A percentile compares a stretch with the other conserved stretches of the same genome.
These are phyloP conservation scores for Umbilicaria muhlenbergii DNA, from an alignment of 495 filamentous ascomycete genomes.

Conservation along the genomic window DNA sequence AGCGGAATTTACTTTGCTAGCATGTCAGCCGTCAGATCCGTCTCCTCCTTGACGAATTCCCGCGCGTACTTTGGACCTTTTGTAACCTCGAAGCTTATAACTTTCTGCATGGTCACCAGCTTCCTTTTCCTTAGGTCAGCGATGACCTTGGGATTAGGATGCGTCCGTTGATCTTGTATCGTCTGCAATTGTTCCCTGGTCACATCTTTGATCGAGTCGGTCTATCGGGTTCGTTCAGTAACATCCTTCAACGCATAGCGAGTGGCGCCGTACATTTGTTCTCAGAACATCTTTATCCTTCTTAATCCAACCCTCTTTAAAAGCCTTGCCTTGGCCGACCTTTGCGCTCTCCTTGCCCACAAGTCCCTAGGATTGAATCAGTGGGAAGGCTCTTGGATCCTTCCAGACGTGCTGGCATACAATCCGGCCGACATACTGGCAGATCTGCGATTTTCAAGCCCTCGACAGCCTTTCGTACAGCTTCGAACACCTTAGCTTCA, in stretches of 20 bases:
- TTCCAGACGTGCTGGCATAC: constrained; percentile 13
- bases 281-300: constrained; percentile 60
- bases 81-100: constrained; percentile 63
- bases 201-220: constrained; percentile 57
- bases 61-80: constrained; percentile 79
- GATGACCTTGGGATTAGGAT: constrained; percentile 55
- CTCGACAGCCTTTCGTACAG: constrained; percentile 57
- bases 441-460: constrained; percentile 71
- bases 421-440: constrained; percentile 25
- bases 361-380: constrained; percentile 33
- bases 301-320: constrained; percentile 92
- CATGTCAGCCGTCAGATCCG: constrained; percentile 91
- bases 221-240: constrained; percentile 17
- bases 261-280: constrained; percentile 16
- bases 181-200: constrained; percentile 57
- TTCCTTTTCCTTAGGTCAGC: constrained; percentile 80
- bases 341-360: constrained; percentile 77
- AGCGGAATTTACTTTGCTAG: constrained; percentile 35
- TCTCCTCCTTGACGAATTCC: constrained; percentile 83
- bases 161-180: constrained; percentile 50
- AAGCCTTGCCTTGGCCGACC: constrained; percentile 87
- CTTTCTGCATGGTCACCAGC: constrained; percentile 63
- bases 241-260: background rate
- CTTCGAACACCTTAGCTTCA: constrained; percentile 88
- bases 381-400: constrained; percentile 4